Percentiles rank a stretch among this genome's conserved stretches.
phyloP scores from a whole-genome alignment of 305 asterid species.

The Plantago rigida region DNA sequence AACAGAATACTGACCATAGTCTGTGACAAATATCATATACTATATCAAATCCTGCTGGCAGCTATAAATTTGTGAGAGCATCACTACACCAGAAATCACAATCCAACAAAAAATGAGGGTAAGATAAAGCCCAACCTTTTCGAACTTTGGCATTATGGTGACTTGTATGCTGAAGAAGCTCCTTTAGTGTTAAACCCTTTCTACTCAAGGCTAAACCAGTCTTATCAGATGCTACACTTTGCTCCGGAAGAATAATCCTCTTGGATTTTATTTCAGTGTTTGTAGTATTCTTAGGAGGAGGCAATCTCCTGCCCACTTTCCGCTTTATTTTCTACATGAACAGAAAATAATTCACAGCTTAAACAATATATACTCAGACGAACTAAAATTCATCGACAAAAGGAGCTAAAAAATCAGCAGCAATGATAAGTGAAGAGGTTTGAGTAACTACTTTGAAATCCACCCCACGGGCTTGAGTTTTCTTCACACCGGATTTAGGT shows the following conservation, averaged over 20 bases:
- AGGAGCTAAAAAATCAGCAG: not conserved
- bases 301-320: constrained; percentile 86
- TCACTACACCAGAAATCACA: too few species aligned
- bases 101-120: too few species aligned
- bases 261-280: constrained; percentile 73
- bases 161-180: constrained; percentile 89
- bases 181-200: constrained; percentile 83
- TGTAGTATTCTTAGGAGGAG: constrained; percentile 86
- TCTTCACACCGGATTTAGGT: constrained; percentile 55
- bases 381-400: constrained; percentile 9
- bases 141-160: constrained; percentile 94
- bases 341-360: not conserved
- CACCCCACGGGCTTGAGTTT: constrained; percentile 56
- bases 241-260: constrained; percentile 87
- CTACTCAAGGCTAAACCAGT: constrained; percentile 76
- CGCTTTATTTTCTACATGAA: constrained; percentile 67
- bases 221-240: constrained; percentile 72
- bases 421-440: not conserved
- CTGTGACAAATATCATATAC: too few species aligned
- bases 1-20: too few species aligned
- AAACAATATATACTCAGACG: not conserved
- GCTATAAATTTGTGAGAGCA: too few species aligned
- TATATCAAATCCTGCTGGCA: too few species aligned
- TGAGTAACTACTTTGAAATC: constrained; percentile 60
- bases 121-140: constrained; percentile 40